Evolutionary conservation across 305 asterid genomes (phyloP).

Genomic region (Lippia alba): DNA sequence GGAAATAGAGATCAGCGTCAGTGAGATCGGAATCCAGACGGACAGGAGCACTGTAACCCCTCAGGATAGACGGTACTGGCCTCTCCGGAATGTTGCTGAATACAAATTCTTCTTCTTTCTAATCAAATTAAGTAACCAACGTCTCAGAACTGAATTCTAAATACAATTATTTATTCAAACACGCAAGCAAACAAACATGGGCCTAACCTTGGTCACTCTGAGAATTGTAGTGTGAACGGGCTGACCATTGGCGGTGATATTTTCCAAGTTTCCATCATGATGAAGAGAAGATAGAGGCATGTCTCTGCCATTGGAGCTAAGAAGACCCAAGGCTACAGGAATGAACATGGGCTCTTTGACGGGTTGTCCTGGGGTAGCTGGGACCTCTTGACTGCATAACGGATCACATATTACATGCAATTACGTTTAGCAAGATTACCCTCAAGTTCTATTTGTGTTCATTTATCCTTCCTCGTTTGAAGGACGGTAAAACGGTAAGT

Average conservation of each 20-base stretch:
- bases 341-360: constrained; percentile 89
- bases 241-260: constrained; percentile 47
- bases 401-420: constrained; percentile 2
- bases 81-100: constrained; percentile 66
- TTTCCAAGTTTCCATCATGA: constrained; percentile 71
- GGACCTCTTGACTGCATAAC: constrained; percentile 84
- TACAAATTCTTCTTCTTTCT: constrained; percentile 92
- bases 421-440: constrained; percentile 5
- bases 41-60: constrained; percentile 97
- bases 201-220: constrained; percentile 78
- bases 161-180: not conserved
- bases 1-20: constrained; percentile 74
- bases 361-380: constrained; percentile 89
- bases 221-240: constrained; percentile 72
- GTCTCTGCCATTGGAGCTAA: constrained; percentile 79
- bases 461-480: no score
- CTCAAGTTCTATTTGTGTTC: no score
- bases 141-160: not conserved
- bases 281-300: constrained; percentile 70
- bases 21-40: constrained; percentile 85
- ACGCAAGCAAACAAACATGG: not conserved
- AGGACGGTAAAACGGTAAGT: no score
- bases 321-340: constrained; percentile 88
- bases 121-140: constrained; percentile 33
- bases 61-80: constrained; percentile 83